A percentile compares a stretch with the other conserved stretches of the same genome.
Conservation (phyloP, 768 basidiomycete species). For the Russula virescens region DNA sequence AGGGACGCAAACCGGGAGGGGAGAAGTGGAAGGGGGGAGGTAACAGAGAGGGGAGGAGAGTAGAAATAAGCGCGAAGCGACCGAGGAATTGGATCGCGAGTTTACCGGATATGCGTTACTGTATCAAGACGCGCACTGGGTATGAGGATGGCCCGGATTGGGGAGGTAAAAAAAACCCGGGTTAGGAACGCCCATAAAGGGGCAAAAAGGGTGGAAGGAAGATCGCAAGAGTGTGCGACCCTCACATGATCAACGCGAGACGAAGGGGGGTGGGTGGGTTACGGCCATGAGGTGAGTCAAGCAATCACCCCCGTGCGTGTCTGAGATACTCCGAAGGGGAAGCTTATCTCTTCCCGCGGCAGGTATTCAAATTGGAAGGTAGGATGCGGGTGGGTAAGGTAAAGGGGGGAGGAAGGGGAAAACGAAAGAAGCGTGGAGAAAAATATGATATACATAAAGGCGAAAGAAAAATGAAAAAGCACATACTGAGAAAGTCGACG, state of each 20-base stretch:
- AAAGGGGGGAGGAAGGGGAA: not conserved
- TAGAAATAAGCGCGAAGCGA: conserved; percentile 19
- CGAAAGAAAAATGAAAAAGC: not conserved
- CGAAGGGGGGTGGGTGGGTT: not conserved
- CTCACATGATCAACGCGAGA: conserved; percentile 14
- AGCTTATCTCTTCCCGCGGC: conserved; percentile 10
- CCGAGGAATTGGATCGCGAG: conserved; percentile 16
- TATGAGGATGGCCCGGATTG: conserved; percentile 7
- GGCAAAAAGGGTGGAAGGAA: conserved; percentile 4
- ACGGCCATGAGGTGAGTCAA: conserved; percentile 14
- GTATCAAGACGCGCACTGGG: not conserved
- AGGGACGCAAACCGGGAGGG: not conserved
- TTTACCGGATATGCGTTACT: not conserved
- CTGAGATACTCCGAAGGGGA: conserved; percentile 2
- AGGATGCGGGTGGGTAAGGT: not conserved
- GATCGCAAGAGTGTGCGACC: not conserved
- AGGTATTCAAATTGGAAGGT: not conserved
- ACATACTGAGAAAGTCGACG: conserved; percentile 23
- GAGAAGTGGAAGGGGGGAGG: not conserved
- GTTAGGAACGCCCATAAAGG: conserved; percentile 8
- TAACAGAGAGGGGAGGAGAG: not conserved
- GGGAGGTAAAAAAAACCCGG: not conserved
- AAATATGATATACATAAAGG: not conserved
- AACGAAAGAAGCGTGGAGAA: not conserved
- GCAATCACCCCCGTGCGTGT: conserved; percentile 5